Conservation (phyloP, 2,329 filamentous ascomycete genomes). For the Neonectria hederae region DNA sequence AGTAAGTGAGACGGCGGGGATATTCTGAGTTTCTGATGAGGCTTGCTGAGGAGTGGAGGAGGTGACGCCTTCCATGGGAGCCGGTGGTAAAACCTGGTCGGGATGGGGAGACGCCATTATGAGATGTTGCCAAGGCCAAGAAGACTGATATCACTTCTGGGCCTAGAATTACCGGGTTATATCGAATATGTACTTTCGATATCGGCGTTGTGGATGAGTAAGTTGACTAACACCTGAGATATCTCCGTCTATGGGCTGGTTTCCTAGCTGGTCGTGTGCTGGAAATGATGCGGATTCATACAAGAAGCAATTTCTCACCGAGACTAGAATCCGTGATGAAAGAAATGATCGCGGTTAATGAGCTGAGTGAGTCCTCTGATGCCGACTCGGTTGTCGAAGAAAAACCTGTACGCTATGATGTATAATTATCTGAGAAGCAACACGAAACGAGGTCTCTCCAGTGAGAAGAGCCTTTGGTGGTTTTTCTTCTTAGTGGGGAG, state of each 20-base stretch:
- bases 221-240: conserved; percentile 16
- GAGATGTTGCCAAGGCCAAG: background rate
- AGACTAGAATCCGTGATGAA: background rate
- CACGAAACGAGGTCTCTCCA: background rate
- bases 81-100: conserved; percentile 6
- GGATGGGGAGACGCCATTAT: conserved; percentile 21
- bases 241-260: background rate
- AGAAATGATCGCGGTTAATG: background rate
- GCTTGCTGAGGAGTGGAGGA: conserved; percentile 3
- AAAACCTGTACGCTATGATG: background rate
- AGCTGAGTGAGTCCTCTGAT: background rate
- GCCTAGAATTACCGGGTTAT: background rate
- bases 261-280: background rate
- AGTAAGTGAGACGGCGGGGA: conserved; percentile 10
- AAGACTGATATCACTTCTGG: background rate
- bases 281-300: background rate
- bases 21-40: conserved; percentile 5
- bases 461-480: conserved; percentile 9
- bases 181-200: background rate
- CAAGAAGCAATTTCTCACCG: background rate
- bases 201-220: background rate
- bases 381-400: background rate
- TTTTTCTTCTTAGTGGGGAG: conserved; percentile 36
- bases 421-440: background rate
- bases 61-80: conserved; percentile 21